Evolutionary conservation across 1,139 yeast genomes (phyloP).

Genomic region (Kodamaea derodonti): DNA sequence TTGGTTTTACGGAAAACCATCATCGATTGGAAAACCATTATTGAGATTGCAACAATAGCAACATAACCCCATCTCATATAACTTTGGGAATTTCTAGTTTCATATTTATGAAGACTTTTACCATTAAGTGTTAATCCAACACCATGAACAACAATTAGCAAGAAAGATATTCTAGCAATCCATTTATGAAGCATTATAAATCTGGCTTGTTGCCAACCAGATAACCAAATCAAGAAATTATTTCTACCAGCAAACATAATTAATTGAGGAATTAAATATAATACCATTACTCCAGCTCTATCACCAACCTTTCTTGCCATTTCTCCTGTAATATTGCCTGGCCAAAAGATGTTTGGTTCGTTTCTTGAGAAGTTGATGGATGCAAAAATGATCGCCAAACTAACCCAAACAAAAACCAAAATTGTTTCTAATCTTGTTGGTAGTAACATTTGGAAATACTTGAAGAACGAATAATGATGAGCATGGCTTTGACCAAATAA

Average conservation of each 20-base stretch:
- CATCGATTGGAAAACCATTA: constrained; percentile 46
- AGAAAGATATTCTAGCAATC: constrained; percentile 47
- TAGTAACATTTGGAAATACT: constrained; percentile 34
- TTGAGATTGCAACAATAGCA: constrained; percentile 34
- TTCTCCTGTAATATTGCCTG: constrained; percentile 25
- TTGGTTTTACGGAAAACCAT: constrained; percentile 49
- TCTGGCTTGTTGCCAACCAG: constrained; percentile 64
- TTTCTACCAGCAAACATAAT: constrained; percentile 64
- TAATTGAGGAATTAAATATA: constrained; percentile 48
- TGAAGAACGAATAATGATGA: constrained; percentile 25
- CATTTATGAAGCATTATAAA: constrained; percentile 66
- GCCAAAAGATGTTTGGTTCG: constrained; percentile 32
- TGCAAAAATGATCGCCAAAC: constrained; percentile 40
- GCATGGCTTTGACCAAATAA: constrained; percentile 40
- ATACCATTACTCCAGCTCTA: constrained; percentile 52
- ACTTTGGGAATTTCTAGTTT: constrained; percentile 30
- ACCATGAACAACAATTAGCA: constrained; percentile 44
- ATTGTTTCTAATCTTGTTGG: constrained; percentile 62
- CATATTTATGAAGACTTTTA: constrained; percentile 30
- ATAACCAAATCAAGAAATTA: constrained; percentile 57
- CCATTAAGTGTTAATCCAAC: constrained; percentile 44
- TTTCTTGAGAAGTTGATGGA: constrained; percentile 39
- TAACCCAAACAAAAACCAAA: constrained; percentile 35
- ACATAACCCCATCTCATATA: constrained; percentile 56
- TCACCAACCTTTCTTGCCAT: constrained; percentile 57